Conservation (phyloP, 2,329 filamentous ascomycete species). For the Fusarium abutilonis region DNA sequence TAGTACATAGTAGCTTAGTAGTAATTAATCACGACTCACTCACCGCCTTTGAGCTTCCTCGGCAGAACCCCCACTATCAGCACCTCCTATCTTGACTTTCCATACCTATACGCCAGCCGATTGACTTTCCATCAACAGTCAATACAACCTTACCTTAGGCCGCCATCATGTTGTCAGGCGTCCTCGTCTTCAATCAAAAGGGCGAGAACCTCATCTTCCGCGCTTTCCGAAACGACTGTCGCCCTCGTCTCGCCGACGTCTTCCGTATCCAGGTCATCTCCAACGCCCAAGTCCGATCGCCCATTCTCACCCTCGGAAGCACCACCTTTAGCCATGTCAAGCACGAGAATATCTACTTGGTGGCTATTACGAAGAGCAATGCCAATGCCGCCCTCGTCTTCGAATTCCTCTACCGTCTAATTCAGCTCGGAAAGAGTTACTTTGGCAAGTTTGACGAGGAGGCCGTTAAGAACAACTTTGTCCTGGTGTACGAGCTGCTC, state of each 20-base stretch:
- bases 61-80: slow-evolving; percentile 41
- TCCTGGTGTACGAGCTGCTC: slow-evolving; percentile 95
- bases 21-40: slow-evolving; percentile 22
- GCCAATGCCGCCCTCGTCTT: slow-evolving; percentile 98
- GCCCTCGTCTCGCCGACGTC: slow-evolving; percentile 95
- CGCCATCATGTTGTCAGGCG: slow-evolving; percentile 88
- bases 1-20: too few species aligned
- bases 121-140: slow-evolving; percentile 12
- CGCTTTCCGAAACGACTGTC: slow-evolving; percentile 97
- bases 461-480: slow-evolving; percentile 99
- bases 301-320: slow-evolving; percentile 94
- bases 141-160: slow-evolving; percentile 18
- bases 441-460: slow-evolving; percentile 99
- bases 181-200: slow-evolving; percentile 99
- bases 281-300: slow-evolving; percentile 95
- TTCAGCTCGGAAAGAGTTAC: slow-evolving; percentile 90
- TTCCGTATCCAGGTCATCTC: slow-evolving; percentile 99
- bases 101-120: background rate
- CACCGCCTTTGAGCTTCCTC: slow-evolving; percentile 36
- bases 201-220: slow-evolving; percentile 99
- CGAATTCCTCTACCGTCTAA: slow-evolving; percentile 94
- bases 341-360: slow-evolving; percentile 98
- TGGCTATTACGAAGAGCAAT: slow-evolving; percentile 98
- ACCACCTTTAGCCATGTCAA: slow-evolving; percentile 99
- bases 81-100: slow-evolving; percentile 37